Base-by-base conservation (phyloP, 2,329 filamentous ascomycete species). In the Ascochyta clinopodiicola region DNA sequence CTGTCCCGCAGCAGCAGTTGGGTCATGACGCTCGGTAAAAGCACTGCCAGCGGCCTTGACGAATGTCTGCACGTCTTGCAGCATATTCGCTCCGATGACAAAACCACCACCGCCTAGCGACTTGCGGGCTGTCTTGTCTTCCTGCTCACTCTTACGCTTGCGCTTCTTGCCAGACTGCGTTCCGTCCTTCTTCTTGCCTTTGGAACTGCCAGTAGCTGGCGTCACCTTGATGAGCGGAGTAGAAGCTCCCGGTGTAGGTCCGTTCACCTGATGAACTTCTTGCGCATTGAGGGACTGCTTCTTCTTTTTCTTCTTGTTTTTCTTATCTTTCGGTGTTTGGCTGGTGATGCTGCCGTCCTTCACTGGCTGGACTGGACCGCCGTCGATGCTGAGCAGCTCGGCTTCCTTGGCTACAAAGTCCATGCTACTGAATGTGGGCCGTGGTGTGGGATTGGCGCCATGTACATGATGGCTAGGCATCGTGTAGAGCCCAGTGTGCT, bases 391-490 rank as follows among this genome's bases (percentile, higher is more conserved):
- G 6, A 52, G 25, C 15, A 31, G 15, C n/a, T 45, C 52, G 9
- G 36, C n/a, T 24, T 48, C 36, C 4, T 57, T 55, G 4, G 45
- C 49, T 13, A 45, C 31, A 36, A 62, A 72, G 27, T 67, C 62
- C 48, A 62, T 67, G 36, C 61, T 65, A 53, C 63, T 72, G 59
- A 58, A 72, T 2, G 27, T 42, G 5, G 38, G 53, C 21, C 58
- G 50, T 31, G 52, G n/a, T n/a, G 48, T 25, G 13, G 44, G 35
- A 43, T 35, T 21, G 27, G 47, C 39, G 7, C 56, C 60, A 34
- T 62, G 56, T 0, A 64, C 36, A 36, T 71, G 63, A 35, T 72
- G 63, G 12, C 54, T 61, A 1, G 68, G 63, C 5, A 73, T 54
- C 2, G 47, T 12, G 29, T 69, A 72, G 34, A 73, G 61, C 21